Evolutionary conservation across 1,139 yeast genomes (phyloP).

Genomic region (Pichia sp.): DNA sequence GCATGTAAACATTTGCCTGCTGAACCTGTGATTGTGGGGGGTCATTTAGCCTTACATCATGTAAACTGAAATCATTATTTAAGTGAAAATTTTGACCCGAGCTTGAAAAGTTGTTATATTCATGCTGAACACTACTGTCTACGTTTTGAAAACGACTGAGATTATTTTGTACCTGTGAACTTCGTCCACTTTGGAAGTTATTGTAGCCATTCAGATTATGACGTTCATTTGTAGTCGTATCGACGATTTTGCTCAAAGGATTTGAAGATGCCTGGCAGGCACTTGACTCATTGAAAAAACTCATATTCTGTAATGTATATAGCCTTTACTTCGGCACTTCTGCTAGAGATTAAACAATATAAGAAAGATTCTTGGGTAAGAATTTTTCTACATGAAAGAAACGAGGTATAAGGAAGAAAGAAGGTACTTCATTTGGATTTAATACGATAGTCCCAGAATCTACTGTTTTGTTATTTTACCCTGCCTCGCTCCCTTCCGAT

Average conservation of each 20-base stretch:
- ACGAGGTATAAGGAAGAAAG: neutral
- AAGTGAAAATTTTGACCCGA: neutral
- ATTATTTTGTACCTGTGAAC: neutral
- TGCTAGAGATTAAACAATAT: too few relatives aligned
- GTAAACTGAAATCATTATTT: neutral
- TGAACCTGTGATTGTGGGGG: neutral
- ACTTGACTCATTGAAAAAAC: constrained; percentile 9
- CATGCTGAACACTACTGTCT: constrained; percentile 16
- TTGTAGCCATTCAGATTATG: neutral
- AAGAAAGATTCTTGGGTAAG: too few relatives aligned
- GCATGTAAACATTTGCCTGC: neutral
- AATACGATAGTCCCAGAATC: neutral
- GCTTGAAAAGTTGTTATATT: constrained; percentile 13
- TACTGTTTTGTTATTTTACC: neutral
- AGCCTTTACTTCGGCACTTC: neutral
- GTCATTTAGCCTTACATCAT: neutral
- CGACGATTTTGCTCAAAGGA: constrained; percentile 11
- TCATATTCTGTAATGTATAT: constrained; percentile 2
- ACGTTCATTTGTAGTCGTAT: neutral
- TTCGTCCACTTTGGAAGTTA: neutral
- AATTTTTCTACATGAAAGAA: neutral
- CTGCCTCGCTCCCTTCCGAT: neutral
- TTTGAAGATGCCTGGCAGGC: constrained; percentile 8
- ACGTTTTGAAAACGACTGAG: constrained; percentile 14
- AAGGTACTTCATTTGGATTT: neutral